Percentiles rank a stretch among this genome's conserved stretches.
These are phyloP conservation scores for Aspergillus ochraceus DNA, from an alignment of 2,329 filamentous ascomycete genomes.

Conservation along the genomic window DNA sequence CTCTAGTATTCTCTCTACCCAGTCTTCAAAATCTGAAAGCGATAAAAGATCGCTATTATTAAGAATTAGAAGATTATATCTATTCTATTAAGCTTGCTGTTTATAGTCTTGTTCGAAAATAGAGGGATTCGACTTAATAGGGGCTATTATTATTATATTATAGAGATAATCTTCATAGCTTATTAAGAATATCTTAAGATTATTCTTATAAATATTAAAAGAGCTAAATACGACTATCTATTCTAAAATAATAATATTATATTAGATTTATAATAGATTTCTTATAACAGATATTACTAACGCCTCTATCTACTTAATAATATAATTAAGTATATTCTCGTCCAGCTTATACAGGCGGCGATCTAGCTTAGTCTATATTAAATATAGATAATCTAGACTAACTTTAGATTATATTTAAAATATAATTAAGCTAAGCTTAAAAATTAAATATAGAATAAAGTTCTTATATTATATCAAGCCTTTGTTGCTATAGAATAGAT, in stretches of 20 bases:
- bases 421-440: constrained; percentile 32
- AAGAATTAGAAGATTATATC: constrained; percentile 2
- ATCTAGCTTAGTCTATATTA: constrained; percentile 47
- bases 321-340: constrained; percentile 15
- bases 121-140: not conserved
- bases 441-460: constrained; percentile 52
- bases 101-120: constrained; percentile 2
- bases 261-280: not conserved
- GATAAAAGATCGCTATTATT: constrained; percentile 13
- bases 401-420: constrained; percentile 4
- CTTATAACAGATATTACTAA: not conserved
- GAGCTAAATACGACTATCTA: not conserved
- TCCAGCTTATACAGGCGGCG: constrained; percentile 46
- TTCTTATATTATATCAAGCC: constrained; percentile 47
- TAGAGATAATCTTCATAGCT: constrained; percentile 5
- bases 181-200: constrained; percentile 8
- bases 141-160: not conserved
- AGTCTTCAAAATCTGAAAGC: constrained; percentile 48
- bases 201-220: constrained; percentile 3
- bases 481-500: constrained; percentile 11
- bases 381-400: constrained; percentile 35
- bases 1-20: constrained; percentile 45
- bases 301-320: constrained; percentile 1
- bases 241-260: not conserved
- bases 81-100: not conserved